Evolutionary conservation across 73 alveolate genomes (phyloP), one percentile per base, ranked within the genome.

Genomic region (Blepharisma stoltei): DNA sequence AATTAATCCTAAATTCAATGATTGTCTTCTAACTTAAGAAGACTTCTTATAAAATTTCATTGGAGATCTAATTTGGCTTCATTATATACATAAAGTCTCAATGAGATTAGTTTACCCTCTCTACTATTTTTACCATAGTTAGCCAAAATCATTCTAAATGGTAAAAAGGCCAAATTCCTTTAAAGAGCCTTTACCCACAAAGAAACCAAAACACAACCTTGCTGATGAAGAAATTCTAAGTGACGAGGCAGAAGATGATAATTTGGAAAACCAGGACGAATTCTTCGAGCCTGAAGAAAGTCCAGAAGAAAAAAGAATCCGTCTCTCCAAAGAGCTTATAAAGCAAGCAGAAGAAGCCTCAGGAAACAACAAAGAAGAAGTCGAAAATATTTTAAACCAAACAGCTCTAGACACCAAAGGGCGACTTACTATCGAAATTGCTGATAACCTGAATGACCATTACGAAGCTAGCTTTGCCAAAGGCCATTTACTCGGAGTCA

Each of bases 401-500:
- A 38, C 46, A 25, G 73, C 23, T n/a, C 73, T 60, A 14, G 48
- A 60, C 11, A 38, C 46, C 46, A 60, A 60, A 60, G 73, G 73
- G 23, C 14, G 45, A 25, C 23, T 60, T 8, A 60, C 73, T 8
- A 14, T 60, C 18, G 18, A 60, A 20, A 9, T 60, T 9, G 37
- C 73, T 60, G 45, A 60, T 18, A 9, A 4, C 14, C 47, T 60
- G 5, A 25, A 60, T 11, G 46, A 60, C n/a, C 11, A n/a, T 25
- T 60, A 60, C 46, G 46, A 60, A 9, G 37, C 49, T n/a, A 14
- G 38, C 23, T 25, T 18, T 25, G 14, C 14, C 2, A 60, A 60
- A 60, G 73, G 73, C n/a, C 73, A 60, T 60, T 38, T 60, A 14
- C 73, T 60, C 23, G 73, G 73, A 60, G 73, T 78, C 50, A 87